These are phyloP conservation scores for Naumovozyma dairenensis DNA, from an alignment of 805 yeast genomes.

Conservation along the genomic window DNA sequence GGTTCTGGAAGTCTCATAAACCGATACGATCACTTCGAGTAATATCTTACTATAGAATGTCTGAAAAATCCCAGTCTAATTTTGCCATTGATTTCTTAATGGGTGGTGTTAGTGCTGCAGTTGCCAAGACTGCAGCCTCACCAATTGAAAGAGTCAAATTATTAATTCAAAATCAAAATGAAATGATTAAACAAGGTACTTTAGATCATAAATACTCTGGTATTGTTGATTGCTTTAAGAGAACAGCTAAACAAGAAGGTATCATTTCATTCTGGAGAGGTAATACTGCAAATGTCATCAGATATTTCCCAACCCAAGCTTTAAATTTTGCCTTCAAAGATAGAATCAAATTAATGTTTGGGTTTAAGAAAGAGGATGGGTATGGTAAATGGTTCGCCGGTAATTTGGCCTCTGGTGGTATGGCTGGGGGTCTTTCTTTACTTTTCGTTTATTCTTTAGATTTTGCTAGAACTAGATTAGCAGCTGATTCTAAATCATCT, in stretches of 20 bases:
- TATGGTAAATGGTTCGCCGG: constrained; percentile 93
- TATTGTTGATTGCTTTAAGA: constrained; percentile 84
- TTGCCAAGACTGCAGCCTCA: constrained; percentile 94
- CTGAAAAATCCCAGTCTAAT: constrained; percentile 30
- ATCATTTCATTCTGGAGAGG: constrained; percentile 93
- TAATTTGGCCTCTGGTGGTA: constrained; percentile 97
- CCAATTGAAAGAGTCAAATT: constrained; percentile 95
- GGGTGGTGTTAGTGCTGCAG: constrained; percentile 97
- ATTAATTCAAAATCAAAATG: constrained; percentile 94
- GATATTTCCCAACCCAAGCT: constrained; percentile 99
- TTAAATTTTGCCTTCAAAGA: constrained; percentile 97
- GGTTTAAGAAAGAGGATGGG: constrained; percentile 91
- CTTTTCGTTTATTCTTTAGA: constrained; percentile 56
- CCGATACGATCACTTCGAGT: too few species aligned
- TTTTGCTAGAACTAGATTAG: constrained; percentile 97
- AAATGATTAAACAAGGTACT: constrained; percentile 96
- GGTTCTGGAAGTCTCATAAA: too few species aligned
- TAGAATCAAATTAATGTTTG: constrained; percentile 87
- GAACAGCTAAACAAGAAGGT: constrained; percentile 93
- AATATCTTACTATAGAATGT: too few species aligned
- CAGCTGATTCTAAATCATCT: constrained; percentile 90
- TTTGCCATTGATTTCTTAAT: constrained; percentile 65
- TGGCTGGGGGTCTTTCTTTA: constrained; percentile 65
- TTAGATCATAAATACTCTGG: constrained; percentile 76
- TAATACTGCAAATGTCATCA: constrained; percentile 95